phyloP scores from a whole-genome alignment of 2,329 filamentous ascomycete species.

The Fonsecaea monophora region DNA sequence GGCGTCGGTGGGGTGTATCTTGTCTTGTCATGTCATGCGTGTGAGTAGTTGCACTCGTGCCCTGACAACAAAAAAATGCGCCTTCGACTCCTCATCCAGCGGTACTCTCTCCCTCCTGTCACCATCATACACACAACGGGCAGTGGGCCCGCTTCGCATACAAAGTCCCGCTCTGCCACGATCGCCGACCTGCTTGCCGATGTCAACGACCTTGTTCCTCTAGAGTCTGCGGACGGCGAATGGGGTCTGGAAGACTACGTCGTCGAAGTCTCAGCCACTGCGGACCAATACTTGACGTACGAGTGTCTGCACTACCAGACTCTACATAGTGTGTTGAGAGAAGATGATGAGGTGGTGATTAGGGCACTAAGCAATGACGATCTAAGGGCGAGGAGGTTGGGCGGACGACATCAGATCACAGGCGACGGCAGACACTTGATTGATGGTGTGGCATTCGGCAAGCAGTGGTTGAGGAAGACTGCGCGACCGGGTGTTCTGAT shows the following conservation, averaged over 20 bases:
- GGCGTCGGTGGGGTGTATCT: neutral
- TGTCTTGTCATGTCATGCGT: neutral
- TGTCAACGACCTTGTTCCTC: conserved; percentile 78
- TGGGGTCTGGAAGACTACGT: conserved; percentile 92
- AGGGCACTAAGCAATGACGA: conserved; percentile 79
- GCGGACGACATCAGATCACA: conserved; percentile 82
- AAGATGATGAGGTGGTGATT: conserved; percentile 87
- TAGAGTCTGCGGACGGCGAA: conserved; percentile 70
- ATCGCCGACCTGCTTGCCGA: conserved; percentile 77
- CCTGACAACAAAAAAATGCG: conserved; percentile 60
- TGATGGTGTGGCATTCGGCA: conserved; percentile 85
- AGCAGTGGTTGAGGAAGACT: conserved; percentile 67
- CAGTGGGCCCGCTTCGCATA: conserved; percentile 49
- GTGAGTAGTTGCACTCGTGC: conserved; percentile 3
- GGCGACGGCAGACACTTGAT: conserved; percentile 78
- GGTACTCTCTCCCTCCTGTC: conserved; percentile 74
- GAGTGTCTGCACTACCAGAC: conserved; percentile 88
- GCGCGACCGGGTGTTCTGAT: conserved; percentile 72
- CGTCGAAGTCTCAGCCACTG: conserved; percentile 69
- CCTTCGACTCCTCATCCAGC: conserved; percentile 73
- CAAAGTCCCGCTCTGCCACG: conserved; percentile 62
- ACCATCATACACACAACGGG: conserved; percentile 73
- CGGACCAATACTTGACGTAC: conserved; percentile 60
- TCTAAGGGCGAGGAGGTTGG: conserved; percentile 72
- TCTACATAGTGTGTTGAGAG: conserved; percentile 72